These are phyloP conservation scores for Podospora tetraspora DNA, from an alignment of 495 filamentous ascomycete genomes.

Conservation along the genomic window DNA sequence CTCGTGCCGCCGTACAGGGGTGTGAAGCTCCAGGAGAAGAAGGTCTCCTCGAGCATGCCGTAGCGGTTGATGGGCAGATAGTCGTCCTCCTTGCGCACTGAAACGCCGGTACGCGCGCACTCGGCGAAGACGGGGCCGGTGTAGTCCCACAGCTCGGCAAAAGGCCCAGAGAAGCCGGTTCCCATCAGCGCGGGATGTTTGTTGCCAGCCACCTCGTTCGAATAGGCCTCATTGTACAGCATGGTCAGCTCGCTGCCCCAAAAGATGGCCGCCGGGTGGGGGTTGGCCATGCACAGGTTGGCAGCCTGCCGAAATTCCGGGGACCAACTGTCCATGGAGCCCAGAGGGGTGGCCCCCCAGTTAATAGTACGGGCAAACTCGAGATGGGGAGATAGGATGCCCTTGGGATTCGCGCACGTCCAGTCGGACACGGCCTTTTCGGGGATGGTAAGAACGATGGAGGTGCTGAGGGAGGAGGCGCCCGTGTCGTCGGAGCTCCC, in stretches of 20 bases:
- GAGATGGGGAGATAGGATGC: slow-evolving; percentile 42
- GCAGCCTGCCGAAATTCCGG: slow-evolving; percentile 57
- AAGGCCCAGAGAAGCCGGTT: slow-evolving; percentile 23
- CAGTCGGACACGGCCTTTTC: slow-evolving; percentile 27
- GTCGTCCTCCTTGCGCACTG: slow-evolving; percentile 30
- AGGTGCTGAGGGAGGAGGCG: slow-evolving; percentile 12
- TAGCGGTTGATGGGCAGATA: slow-evolving; percentile 43
- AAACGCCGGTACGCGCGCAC: slow-evolving; percentile 23
- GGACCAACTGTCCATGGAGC: slow-evolving; percentile 57
- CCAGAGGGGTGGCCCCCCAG: slow-evolving; percentile 56
- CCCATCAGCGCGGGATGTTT: slow-evolving; percentile 31
- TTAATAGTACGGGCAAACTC: slow-evolving; percentile 55
- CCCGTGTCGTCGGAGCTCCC: slow-evolving; percentile 21
- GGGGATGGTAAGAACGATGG: slow-evolving; percentile 17
- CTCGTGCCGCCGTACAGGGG: slow-evolving; percentile 49
- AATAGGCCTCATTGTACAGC: slow-evolving; percentile 33
- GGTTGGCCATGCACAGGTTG: slow-evolving; percentile 59
- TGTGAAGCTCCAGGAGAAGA: slow-evolving; percentile 56
- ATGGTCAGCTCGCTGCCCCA: slow-evolving; percentile 37
- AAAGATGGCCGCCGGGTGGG: slow-evolving; percentile 54
- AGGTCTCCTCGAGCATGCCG: slow-evolving; percentile 53
- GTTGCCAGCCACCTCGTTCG: slow-evolving; percentile 35
- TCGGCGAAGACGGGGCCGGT: slow-evolving; percentile 42
- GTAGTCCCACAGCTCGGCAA: slow-evolving; percentile 37
- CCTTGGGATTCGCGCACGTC: slow-evolving; percentile 24